A percentile compares a stretch with the other conserved stretches of the same genome.
phyloP scores from a whole-genome alignment of 1,139 yeast species.

The Taphrina populina region DNA sequence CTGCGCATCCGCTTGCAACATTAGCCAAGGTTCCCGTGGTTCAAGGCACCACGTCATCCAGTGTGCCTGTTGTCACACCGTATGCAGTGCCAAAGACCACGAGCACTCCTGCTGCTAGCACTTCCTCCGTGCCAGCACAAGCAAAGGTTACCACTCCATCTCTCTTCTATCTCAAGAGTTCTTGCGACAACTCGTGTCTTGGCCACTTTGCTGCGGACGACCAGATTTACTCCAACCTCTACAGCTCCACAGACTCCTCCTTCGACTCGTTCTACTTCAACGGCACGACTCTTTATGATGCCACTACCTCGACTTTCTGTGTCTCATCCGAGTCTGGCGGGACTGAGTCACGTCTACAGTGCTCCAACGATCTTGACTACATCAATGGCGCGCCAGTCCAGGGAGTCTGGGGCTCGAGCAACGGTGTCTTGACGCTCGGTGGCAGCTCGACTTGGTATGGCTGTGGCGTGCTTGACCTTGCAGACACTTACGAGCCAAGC shows the following conservation, averaged over 20 bases:
- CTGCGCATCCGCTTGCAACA: not conserved
- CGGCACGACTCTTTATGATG: not conserved
- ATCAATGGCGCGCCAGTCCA: conserved; percentile 9
- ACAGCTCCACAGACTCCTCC: conserved; percentile 7
- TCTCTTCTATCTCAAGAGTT: conserved; percentile 13
- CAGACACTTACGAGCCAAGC: conserved; percentile 14
- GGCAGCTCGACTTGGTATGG: conserved; percentile 9
- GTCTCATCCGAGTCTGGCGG: conserved; percentile 19
- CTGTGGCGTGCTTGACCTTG: conserved; percentile 8
- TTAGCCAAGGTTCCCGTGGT: not conserved
- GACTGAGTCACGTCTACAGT: conserved; percentile 10
- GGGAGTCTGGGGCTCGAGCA: not conserved
- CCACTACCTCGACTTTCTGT: conserved; percentile 5
- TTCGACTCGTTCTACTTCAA: conserved; percentile 12
- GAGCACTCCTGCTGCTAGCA: not conserved
- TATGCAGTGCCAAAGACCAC: not conserved
- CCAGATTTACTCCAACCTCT: conserved; percentile 22
- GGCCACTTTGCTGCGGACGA: conserved; percentile 22
- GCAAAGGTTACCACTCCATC: not conserved
- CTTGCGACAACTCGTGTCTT: conserved; percentile 18
- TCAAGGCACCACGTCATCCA: not conserved
- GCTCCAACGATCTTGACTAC: conserved; percentile 16
- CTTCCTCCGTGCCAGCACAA: not conserved
- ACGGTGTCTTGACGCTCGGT: not conserved
- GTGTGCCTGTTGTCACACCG: not conserved